A percentile compares a stretch with the other conserved stretches of the same genome.
These are phyloP conservation scores for Ambrosiella beaveri DNA, from an alignment of 2,329 filamentous ascomycete species.

Conservation along the genomic window DNA sequence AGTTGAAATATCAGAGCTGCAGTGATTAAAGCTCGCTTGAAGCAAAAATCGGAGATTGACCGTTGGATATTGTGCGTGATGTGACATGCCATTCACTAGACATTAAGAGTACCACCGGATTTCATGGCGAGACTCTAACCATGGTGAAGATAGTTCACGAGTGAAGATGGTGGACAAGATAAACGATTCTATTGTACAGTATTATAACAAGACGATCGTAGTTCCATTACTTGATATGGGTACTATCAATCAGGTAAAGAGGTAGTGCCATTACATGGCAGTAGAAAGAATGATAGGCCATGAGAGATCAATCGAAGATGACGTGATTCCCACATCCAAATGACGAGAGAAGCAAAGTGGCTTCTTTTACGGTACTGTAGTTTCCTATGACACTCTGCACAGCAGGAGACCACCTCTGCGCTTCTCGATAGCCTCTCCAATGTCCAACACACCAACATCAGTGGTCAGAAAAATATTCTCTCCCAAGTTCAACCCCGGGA, in stretches of 20 bases:
- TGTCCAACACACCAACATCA: conserved; percentile 61
- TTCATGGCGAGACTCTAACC: too few relatives aligned
- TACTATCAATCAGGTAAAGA: too few relatives aligned
- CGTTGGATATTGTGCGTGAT: not conserved
- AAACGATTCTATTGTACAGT: conserved; percentile 12
- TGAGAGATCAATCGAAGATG: too few relatives aligned
- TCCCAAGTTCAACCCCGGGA: conserved; percentile 60
- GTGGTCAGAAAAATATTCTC: conserved; percentile 72
- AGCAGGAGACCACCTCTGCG: conserved; percentile 66
- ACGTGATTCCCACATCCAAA: not conserved
- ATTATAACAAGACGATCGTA: conserved; percentile 5
- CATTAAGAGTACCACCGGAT: not conserved
- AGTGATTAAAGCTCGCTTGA: too few relatives aligned
- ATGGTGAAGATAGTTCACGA: too few relatives aligned
- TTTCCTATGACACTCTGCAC: conserved; percentile 42
- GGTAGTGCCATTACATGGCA: too few relatives aligned
- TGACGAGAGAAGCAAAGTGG: not conserved
- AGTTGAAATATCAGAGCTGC: not conserved
- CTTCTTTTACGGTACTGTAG: not conserved
- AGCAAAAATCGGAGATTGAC: not conserved
- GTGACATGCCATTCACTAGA: not conserved
- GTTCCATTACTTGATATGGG: too few relatives aligned
- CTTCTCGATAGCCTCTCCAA: conserved; percentile 63
- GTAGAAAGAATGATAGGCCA: not conserved
- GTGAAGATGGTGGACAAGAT: not conserved